These are phyloP conservation scores for Rhizophagus clarus DNA, from an alignment of 192 early-diverging fungal species.

Conservation along the genomic window DNA sequence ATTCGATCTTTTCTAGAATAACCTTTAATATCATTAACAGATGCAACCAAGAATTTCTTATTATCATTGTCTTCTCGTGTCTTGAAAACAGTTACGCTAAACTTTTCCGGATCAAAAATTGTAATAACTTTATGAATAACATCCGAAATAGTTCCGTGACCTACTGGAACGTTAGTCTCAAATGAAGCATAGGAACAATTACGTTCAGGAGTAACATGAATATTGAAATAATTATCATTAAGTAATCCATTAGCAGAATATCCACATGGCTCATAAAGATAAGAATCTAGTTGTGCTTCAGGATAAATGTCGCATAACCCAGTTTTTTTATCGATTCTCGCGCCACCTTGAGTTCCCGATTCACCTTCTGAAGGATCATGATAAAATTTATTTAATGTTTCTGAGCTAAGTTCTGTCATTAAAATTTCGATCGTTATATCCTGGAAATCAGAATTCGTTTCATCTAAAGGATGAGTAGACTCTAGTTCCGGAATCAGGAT, in stretches of 20 bases:
- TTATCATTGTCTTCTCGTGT: constrained; percentile 38
- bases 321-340: constrained; percentile 70
- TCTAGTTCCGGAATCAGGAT: constrained; percentile 38
- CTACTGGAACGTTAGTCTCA: constrained; percentile 89
- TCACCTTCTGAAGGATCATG: constrained; percentile 56
- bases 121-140: constrained; percentile 66
- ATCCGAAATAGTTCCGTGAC: constrained; percentile 74
- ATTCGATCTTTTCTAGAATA: constrained; percentile 71
- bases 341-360: constrained; percentile 64
- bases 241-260: constrained; percentile 91
- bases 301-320: constrained; percentile 87
- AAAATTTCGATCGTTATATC: constrained; percentile 96
- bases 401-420: constrained; percentile 89
- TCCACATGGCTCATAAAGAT: constrained; percentile 93
- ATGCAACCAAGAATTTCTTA: constrained; percentile 44
- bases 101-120: constrained; percentile 83
- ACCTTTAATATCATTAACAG: constrained; percentile 57
- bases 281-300: constrained; percentile 80
- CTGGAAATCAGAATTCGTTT: not conserved
- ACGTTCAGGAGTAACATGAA: constrained; percentile 98
- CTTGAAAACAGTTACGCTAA: constrained; percentile 73
- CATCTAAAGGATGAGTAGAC: not conserved
- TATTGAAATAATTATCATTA: constrained; percentile 89
- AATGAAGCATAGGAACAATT: constrained; percentile 99
- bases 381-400: constrained; percentile 80